Conservation (phyloP, 2,329 filamentous ascomycete genomes). For the Ophiostoma sp. region DNA sequence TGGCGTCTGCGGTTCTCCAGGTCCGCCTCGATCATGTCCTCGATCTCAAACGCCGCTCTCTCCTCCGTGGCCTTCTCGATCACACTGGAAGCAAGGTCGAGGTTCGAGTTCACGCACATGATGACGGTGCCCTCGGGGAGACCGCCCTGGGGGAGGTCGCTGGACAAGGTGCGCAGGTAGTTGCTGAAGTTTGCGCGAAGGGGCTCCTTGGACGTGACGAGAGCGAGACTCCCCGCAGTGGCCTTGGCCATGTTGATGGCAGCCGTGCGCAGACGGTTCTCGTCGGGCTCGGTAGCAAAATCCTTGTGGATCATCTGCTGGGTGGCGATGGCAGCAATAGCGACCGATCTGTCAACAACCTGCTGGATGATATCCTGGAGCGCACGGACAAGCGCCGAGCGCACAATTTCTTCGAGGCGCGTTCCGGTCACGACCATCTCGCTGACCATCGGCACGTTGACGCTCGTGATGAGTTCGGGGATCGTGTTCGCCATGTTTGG, state of each 20-base stretch:
- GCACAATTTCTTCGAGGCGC: conserved; percentile 70
- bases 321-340: conserved; percentile 94
- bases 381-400: conserved; percentile 78
- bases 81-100: conserved; percentile 86
- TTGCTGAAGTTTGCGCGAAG: conserved; percentile 95
- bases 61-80: conserved; percentile 96
- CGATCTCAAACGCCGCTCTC: conserved; percentile 87
- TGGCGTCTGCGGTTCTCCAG: conserved; percentile 73
- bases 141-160: conserved; percentile 63
- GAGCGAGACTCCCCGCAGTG: conserved; percentile 83
- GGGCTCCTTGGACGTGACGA: conserved; percentile 98
- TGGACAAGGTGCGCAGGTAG: conserved; percentile 72
- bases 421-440: conserved; percentile 69
- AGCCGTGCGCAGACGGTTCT: conserved; percentile 76
- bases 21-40: conserved; percentile 81
- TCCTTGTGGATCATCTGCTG: conserved; percentile 94
- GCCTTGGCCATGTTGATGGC: conserved; percentile 93
- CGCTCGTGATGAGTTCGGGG: conserved; percentile 72
- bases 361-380: conserved; percentile 95
- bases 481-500: conserved; percentile 70
- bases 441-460: conserved; percentile 75
- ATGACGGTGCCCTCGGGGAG: conserved; percentile 91
- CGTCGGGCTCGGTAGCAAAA: conserved; percentile 87
- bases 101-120: conserved; percentile 98
- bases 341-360: conserved; percentile 94